Conservation (phyloP, 345 rosid species). For the Cardamine occulta region DNA sequence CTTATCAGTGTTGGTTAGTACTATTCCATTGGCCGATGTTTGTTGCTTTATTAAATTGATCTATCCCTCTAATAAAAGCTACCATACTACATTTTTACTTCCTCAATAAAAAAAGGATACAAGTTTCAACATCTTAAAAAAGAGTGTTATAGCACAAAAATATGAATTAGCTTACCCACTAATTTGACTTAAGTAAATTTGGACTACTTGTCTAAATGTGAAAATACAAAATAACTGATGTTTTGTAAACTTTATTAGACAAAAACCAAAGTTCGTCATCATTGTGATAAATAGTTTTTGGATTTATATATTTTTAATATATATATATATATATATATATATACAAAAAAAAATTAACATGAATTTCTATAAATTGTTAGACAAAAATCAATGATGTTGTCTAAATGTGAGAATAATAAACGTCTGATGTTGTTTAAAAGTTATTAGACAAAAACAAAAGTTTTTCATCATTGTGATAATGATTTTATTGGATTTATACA, state of each 20-base stretch:
- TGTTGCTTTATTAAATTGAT: too few species aligned
- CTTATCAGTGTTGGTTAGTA: neutral
- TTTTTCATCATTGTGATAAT: neutral
- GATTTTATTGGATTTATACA: conserved; percentile 6
- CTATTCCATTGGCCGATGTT: too few species aligned
- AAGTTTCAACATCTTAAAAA: too few species aligned
- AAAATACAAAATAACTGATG: neutral
- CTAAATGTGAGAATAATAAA: neutral
- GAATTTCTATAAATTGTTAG: neutral
- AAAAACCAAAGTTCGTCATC: neutral
- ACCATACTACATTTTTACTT: too few species aligned
- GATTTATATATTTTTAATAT: too few species aligned
- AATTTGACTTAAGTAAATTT: too few species aligned
- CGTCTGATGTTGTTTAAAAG: neutral
- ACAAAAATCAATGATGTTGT: neutral
- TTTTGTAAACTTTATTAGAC: neutral
- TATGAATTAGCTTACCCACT: too few species aligned
- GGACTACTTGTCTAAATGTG: too few species aligned
- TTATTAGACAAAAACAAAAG: neutral
- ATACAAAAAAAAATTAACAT: neutral
- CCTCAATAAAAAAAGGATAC: too few species aligned
- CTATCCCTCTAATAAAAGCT: too few species aligned
- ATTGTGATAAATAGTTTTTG: neutral
- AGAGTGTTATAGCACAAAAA: too few species aligned
- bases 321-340: neutral